These are phyloP conservation scores for Sugiyamaella novakii DNA, from an alignment of 1,139 yeast genomes.

Conservation along the genomic window DNA sequence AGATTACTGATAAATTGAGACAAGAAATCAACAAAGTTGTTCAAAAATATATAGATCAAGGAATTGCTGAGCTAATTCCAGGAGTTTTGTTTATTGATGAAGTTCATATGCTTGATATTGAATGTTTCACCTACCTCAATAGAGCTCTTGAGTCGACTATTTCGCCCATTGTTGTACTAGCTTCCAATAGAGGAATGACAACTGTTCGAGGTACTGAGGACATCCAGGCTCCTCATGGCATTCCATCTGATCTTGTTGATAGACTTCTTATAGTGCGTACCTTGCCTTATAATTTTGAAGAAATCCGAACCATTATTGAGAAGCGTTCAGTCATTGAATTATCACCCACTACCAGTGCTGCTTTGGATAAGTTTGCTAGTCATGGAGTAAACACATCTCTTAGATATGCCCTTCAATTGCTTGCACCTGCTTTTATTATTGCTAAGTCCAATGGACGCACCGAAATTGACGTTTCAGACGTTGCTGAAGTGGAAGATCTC, in stretches of 20 bases:
- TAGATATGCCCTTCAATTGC: constrained; percentile 86
- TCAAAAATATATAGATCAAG: constrained; percentile 94
- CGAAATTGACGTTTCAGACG: constrained; percentile 68
- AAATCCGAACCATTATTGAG: constrained; percentile 75
- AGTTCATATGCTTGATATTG: constrained; percentile 96
- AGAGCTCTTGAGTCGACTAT: constrained; percentile 89
- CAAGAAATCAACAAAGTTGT: constrained; percentile 94
- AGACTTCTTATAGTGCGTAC: constrained; percentile 90
- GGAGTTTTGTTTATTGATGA: constrained; percentile 98
- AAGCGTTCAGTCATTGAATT: constrained; percentile 80
- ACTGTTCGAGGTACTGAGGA: constrained; percentile 91
- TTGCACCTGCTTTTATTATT: constrained; percentile 87
- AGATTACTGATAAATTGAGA: constrained; percentile 93
- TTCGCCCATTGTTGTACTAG: constrained; percentile 93
- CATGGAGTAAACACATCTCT: constrained; percentile 77
- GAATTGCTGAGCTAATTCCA: constrained; percentile 96
- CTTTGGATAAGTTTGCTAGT: constrained; percentile 69
- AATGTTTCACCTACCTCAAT: constrained; percentile 90
- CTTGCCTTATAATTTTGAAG: constrained; percentile 79
- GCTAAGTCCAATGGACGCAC: constrained; percentile 72
- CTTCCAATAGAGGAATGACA: constrained; percentile 93
- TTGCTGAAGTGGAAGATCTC: constrained; percentile 82
- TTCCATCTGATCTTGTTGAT: constrained; percentile 93
- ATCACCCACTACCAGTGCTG: constrained; percentile 62
- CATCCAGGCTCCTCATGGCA: constrained; percentile 89